Percentiles rank a stretch among this genome's conserved stretches.
phyloP scores from a whole-genome alignment of 208 protist genomes.

The Naegleria gruberi region DNA sequence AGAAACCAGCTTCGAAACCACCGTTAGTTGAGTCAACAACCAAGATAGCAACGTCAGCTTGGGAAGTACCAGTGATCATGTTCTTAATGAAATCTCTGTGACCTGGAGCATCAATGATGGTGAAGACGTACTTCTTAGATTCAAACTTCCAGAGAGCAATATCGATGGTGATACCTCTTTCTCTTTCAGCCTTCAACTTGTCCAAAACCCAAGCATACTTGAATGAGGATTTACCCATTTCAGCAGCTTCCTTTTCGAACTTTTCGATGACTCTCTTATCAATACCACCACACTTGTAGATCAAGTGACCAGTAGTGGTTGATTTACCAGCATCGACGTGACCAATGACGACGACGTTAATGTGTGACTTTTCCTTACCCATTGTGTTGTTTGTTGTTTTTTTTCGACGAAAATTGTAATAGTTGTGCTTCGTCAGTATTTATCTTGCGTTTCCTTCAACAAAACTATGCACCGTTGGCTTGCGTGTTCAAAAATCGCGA shows the following conservation, averaged over 20 bases:
- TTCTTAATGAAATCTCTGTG: slow-evolving; percentile 86
- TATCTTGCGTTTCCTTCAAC: too few relatives aligned
- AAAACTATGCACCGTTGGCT: too few relatives aligned
- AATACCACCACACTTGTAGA: slow-evolving; percentile 78
- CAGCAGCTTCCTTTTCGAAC: slow-evolving; percentile 67
- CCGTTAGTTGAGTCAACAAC: slow-evolving; percentile 66
- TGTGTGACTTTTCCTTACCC: slow-evolving; percentile 25
- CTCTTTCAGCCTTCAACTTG: slow-evolving; percentile 82
- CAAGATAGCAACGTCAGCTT: slow-evolving; percentile 74
- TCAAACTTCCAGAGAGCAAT: slow-evolving; percentile 77
- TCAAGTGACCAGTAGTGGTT: slow-evolving; percentile 73
- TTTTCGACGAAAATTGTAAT: too few relatives aligned
- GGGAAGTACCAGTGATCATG: slow-evolving; percentile 80
- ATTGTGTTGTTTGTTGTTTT: background rate
- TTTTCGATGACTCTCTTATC: slow-evolving; percentile 72
- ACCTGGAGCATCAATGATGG: slow-evolving; percentile 83
- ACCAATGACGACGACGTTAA: slow-evolving; percentile 35
- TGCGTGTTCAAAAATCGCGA: too few relatives aligned
- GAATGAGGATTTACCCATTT: slow-evolving; percentile 78
- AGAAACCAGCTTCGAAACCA: slow-evolving; percentile 86
- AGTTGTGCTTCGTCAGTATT: too few relatives aligned
- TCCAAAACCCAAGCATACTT: slow-evolving; percentile 92
- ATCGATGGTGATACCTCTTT: slow-evolving; percentile 88
- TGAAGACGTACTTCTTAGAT: slow-evolving; percentile 69
- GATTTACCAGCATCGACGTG: slow-evolving; percentile 77